Evolutionary conservation across 208 protist species (phyloP).

Genomic region (Tritrichomonas musculus): DNA sequence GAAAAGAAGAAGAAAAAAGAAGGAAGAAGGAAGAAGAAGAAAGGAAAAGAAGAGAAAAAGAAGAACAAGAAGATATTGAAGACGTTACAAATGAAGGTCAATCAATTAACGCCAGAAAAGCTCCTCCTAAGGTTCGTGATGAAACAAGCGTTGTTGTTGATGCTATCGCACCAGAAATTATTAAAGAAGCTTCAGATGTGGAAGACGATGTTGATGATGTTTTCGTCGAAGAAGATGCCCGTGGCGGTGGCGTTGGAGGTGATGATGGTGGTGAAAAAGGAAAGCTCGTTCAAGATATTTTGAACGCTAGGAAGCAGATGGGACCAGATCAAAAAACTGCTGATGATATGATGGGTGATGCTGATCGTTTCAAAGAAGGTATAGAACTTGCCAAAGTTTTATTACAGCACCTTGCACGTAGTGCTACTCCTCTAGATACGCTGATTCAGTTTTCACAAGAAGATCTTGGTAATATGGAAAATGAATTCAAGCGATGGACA

Average conservation of each 20-base stretch:
- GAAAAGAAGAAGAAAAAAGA: not conserved
- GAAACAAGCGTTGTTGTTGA: not conserved
- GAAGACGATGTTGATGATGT: conserved; percentile 30
- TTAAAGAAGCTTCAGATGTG: not conserved
- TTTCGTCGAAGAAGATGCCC: not conserved
- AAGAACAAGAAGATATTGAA: not conserved
- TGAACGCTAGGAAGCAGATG: not conserved
- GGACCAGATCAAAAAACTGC: not conserved
- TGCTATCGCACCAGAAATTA: not conserved
- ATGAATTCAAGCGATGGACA: not conserved
- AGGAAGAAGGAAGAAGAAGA: not conserved
- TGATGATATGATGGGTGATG: not conserved
- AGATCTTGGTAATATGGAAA: conserved; percentile 32
- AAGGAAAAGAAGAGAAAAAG: not conserved
- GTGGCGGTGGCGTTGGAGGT: no score
- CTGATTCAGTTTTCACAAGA: conserved; percentile 31
- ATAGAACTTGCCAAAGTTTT: not conserved
- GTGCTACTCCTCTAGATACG: not conserved
- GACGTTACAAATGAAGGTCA: not conserved
- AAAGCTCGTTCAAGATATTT: not conserved
- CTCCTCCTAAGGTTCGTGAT: not conserved
- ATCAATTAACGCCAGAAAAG: not conserved
- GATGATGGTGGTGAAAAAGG: not conserved
- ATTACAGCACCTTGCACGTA: not conserved
- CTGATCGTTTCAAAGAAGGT: not conserved